phyloP scores from a whole-genome alignment of 345 rosid genomes.

The Triadica sebifera region DNA sequence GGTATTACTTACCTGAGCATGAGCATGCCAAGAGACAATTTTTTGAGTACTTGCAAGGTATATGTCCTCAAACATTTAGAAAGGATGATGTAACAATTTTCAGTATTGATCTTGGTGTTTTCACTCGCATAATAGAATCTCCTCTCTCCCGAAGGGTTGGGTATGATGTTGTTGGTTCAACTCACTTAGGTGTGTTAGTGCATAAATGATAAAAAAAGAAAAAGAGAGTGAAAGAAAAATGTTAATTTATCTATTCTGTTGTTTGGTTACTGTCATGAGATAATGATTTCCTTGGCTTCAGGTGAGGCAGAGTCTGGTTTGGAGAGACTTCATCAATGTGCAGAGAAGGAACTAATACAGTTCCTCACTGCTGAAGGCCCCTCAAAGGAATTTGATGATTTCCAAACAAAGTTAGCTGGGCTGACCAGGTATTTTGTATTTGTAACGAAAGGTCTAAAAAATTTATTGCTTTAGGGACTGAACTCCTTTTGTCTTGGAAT shows the following conservation, averaged over 20 bases:
- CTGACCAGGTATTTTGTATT: slow-evolving; percentile 60
- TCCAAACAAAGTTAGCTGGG: slow-evolving; percentile 88
- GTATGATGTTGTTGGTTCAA: not conserved
- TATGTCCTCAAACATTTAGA: not conserved
- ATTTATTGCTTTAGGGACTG: not conserved
- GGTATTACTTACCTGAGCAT: slow-evolving; percentile 83
- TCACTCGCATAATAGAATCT: not conserved
- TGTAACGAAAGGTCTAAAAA: not conserved
- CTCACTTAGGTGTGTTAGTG: not conserved
- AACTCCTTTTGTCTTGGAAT: not conserved
- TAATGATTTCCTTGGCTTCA: slow-evolving; percentile 26
- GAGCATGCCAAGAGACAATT: slow-evolving; percentile 85
- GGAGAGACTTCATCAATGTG: slow-evolving; percentile 97
- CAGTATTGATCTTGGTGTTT: not conserved
- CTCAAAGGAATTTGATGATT: slow-evolving; percentile 71
- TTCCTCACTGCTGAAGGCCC: slow-evolving; percentile 56
- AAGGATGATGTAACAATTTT: not conserved
- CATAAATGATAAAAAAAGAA: not conserved
- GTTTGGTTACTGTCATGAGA: not conserved
- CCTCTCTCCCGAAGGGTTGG: not conserved
- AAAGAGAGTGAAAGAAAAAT: not conserved
- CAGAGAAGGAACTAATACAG: slow-evolving; percentile 77
- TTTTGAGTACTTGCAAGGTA: slow-evolving; percentile 98
- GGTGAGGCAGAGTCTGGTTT: slow-evolving; percentile 97
- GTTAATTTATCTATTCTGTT: not conserved